A percentile compares a stretch with the other conserved stretches of the same genome.
These are phyloP conservation scores for Niebla homalea DNA, from an alignment of 495 filamentous ascomycete species.

Conservation along the genomic window DNA sequence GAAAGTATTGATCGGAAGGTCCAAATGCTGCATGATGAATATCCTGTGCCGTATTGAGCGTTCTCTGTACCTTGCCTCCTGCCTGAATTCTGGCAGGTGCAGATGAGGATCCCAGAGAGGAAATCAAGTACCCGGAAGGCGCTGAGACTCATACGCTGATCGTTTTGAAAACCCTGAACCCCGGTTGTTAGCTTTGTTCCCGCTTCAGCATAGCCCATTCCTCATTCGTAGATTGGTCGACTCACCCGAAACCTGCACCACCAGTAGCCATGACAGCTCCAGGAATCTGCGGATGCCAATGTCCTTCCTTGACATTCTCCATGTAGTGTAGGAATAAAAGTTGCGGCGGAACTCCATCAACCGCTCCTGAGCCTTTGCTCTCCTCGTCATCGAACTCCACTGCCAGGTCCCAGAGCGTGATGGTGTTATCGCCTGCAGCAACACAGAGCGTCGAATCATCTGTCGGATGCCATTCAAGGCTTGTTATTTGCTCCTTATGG, in stretches of 20 bases:
- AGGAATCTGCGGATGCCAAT: constrained; percentile 95
- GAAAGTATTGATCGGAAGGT: no score
- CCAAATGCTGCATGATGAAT: no score
- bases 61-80: no score
- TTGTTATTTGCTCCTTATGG: constrained; percentile 91
- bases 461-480: constrained; percentile 92
- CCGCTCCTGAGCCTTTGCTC: constrained; percentile 72
- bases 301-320: constrained; percentile 82
- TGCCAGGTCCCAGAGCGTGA: constrained; percentile 92
- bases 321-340: constrained; percentile 94
- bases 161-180: constrained; percentile 39
- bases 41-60: no score
- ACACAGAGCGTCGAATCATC: constrained; percentile 92
- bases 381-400: constrained; percentile 97
- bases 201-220: neutral
- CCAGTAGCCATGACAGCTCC: constrained; percentile 86
- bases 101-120: no score
- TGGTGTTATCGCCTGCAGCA: constrained; percentile 81
- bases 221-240: neutral
- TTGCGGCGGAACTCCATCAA: constrained; percentile 85
- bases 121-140: neutral
- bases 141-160: constrained; percentile 33
- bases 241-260: constrained; percentile 64
- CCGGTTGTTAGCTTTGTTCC: constrained; percentile 10
- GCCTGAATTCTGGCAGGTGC: no score